A percentile compares a stretch with the other conserved stretches of the same genome.
Evolutionary conservation across 768 basidiomycete genomes (phyloP).

Genomic region (Erythrobasidium yunnanense): DNA sequence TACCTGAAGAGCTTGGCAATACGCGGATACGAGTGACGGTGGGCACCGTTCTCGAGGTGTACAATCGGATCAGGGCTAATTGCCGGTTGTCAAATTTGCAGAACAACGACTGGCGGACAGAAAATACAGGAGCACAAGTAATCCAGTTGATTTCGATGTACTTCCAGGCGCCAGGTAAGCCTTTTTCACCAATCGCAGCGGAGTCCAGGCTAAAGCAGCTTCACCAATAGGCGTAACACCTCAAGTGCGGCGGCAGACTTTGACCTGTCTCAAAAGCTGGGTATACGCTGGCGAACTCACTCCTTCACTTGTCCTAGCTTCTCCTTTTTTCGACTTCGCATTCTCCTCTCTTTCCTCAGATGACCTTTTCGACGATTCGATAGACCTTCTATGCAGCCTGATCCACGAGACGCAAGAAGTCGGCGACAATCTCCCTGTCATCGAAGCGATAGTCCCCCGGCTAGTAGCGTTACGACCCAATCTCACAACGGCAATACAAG

Average conservation of each 20-base stretch:
- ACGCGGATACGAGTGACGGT: slow-evolving; percentile 79
- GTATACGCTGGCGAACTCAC: slow-evolving; percentile 72
- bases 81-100: not conserved
- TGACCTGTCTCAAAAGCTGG: slow-evolving; percentile 78
- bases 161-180: slow-evolving; percentile 70
- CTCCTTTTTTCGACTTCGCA: slow-evolving; percentile 66
- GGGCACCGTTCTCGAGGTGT: slow-evolving; percentile 41
- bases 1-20: slow-evolving; percentile 82
- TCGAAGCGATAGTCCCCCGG: slow-evolving; percentile 76
- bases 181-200: not conserved
- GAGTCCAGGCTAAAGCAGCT: not conserved
- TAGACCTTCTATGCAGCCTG: slow-evolving; percentile 81
- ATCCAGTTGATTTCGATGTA: slow-evolving; percentile 75
- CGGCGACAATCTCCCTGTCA: slow-evolving; percentile 80
- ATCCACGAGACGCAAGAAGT: slow-evolving; percentile 98
- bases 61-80: not conserved
- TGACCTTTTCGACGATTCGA: slow-evolving; percentile 81
- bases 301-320: slow-evolving; percentile 54
- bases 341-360: slow-evolving; percentile 77
- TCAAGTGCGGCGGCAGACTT: slow-evolving; percentile 66
- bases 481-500: slow-evolving; percentile 48
- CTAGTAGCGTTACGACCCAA: slow-evolving; percentile 61
- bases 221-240: slow-evolving; percentile 60
- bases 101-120: slow-evolving; percentile 50
- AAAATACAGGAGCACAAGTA: slow-evolving; percentile 56